These are phyloP conservation scores for Cymbopogon flexuosus DNA, from an alignment of 202 grass and related monocot genomes.

Conservation along the genomic window DNA sequence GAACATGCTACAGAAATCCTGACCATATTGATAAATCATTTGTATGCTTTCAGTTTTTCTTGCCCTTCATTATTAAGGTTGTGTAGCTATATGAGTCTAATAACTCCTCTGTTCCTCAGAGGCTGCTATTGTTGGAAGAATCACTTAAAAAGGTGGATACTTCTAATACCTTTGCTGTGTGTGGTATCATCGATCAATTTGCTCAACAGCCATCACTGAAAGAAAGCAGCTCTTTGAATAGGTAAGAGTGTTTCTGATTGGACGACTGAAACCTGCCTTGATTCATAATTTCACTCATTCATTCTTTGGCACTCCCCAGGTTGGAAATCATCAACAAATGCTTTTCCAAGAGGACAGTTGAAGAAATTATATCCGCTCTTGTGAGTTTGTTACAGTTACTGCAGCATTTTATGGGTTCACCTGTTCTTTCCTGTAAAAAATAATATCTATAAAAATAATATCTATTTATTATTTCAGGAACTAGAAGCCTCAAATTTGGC, in stretches of 20 bases:
- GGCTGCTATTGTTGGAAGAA: conserved; percentile 63
- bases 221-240: conserved; percentile 63
- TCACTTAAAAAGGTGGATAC: conserved; percentile 55
- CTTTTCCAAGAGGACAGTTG: conserved; percentile 82
- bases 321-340: conserved; percentile 84
- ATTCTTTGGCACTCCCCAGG: conserved; percentile 32
- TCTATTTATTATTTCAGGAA: conserved; percentile 49
- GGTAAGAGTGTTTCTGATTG: conserved; percentile 37
- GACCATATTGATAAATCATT: background rate
- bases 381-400: conserved; percentile 56
- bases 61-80: conserved; percentile 1
- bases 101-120: conserved; percentile 48
- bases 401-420: background rate
- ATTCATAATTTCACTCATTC: background rate
- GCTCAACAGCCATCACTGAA: conserved; percentile 60
- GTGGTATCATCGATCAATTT: conserved; percentile 75
- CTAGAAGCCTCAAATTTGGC: conserved; percentile 45
- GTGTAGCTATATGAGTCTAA: background rate
- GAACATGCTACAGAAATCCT: background rate
- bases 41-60: conserved; percentile 18
- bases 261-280: background rate
- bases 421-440: conserved; percentile 29
- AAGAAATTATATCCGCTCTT: conserved; percentile 88
- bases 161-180: conserved; percentile 62
- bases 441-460: conserved; percentile 27